Evolutionary conservation across 2,329 filamentous ascomycete genomes (phyloP).

Genomic region (Stylonectria norvegica): DNA sequence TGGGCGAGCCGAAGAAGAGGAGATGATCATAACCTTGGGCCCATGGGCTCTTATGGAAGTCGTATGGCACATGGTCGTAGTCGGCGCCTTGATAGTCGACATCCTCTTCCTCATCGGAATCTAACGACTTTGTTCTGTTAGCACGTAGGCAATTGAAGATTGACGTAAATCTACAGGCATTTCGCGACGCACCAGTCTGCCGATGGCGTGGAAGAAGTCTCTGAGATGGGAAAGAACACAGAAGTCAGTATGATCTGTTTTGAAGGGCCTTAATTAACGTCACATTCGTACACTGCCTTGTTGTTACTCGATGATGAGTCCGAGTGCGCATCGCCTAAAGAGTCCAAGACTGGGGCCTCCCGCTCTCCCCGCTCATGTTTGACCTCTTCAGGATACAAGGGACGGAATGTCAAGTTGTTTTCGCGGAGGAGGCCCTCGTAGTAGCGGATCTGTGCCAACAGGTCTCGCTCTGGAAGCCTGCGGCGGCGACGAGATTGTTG

Average conservation of each 20-base stretch:
- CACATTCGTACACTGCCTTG: neutral
- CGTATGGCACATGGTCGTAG: conserved; percentile 4
- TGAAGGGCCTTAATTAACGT: neutral
- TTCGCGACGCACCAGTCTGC: neutral
- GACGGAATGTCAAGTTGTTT: conserved; percentile 54
- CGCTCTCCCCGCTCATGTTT: neutral
- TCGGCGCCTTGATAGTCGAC: neutral
- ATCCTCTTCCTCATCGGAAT: neutral
- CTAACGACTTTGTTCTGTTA: neutral
- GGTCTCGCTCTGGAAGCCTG: conserved; percentile 54
- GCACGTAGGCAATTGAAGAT: neutral
- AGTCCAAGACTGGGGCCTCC: neutral
- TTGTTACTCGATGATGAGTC: neutral
- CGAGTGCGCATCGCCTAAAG: neutral
- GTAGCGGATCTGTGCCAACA: conserved; percentile 52
- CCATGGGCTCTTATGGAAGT: conserved; percentile 44
- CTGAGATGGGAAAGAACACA: neutral
- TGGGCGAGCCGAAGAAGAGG: conserved; percentile 50
- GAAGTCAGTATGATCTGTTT: neutral
- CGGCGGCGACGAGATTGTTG: conserved; percentile 34
- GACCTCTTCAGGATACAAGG: conserved; percentile 28
- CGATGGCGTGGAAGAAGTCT: neutral
- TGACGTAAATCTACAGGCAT: neutral
- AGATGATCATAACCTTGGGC: conserved; percentile 42
- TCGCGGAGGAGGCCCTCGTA: conserved; percentile 57